phyloP scores from a whole-genome alignment of 805 yeast species.

The Wickerhamomyces rabaulensis region DNA sequence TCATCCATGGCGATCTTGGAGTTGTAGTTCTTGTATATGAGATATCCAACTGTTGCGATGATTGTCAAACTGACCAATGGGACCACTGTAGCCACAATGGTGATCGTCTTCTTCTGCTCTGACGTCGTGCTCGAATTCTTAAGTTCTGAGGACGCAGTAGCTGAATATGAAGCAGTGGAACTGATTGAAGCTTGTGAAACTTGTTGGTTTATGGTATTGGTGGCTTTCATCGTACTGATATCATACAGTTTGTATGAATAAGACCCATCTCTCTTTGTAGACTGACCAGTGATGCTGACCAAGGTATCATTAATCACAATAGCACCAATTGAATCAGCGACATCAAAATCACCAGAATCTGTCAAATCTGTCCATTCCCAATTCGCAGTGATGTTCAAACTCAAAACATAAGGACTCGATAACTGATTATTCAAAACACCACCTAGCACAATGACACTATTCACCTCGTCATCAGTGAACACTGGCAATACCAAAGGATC shows the following conservation, averaged over 20 bases:
- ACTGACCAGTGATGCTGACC: slow-evolving; percentile 32
- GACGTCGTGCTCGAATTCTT: background rate
- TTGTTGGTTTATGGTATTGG: slow-evolving; percentile 12
- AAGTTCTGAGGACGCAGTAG: background rate
- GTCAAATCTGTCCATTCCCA: slow-evolving; percentile 25
- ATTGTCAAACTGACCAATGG: slow-evolving; percentile 15
- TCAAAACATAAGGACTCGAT: slow-evolving; percentile 25
- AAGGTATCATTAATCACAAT: slow-evolving; percentile 47
- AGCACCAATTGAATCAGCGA: slow-evolving; percentile 38
- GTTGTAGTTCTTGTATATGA: slow-evolving; percentile 5
- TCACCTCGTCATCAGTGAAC: slow-evolving; percentile 28
- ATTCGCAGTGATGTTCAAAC: slow-evolving; percentile 16
- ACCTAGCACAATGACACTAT: slow-evolving; percentile 49
- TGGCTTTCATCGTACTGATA: slow-evolving; percentile 28
- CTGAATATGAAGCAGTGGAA: background rate
- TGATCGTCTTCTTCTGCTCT: slow-evolving; percentile 1
- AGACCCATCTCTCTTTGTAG: slow-evolving; percentile 18
- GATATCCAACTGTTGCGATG: background rate
- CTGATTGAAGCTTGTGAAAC: background rate
- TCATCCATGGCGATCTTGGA: background rate
- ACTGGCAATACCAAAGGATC: slow-evolving; percentile 52
- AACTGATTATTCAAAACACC: slow-evolving; percentile 49
- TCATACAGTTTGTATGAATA: slow-evolving; percentile 40
- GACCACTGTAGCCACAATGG: slow-evolving; percentile 22
- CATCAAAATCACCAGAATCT: slow-evolving; percentile 19